Percentiles rank a stretch among this genome's conserved stretches.
Evolutionary conservation across 2,329 filamentous ascomycete species (phyloP).

Genomic region (Paraphaeosphaeria sporulosa): DNA sequence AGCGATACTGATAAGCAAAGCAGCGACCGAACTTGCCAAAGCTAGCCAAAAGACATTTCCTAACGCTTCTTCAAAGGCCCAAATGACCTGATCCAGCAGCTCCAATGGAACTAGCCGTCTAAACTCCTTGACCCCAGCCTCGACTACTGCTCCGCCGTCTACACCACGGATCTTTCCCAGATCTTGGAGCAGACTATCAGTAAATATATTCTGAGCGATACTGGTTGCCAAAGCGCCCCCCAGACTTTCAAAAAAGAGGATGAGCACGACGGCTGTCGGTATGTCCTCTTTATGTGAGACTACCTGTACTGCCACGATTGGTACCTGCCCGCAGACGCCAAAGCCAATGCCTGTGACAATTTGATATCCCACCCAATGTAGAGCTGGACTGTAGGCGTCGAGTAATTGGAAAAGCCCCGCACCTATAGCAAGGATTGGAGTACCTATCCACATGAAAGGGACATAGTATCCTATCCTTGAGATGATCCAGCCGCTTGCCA

Average conservation of each 20-base stretch:
- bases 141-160: background rate
- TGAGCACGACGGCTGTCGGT: conserved; percentile 52
- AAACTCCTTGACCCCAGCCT: background rate
- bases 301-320: conserved; percentile 54
- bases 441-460: conserved; percentile 48
- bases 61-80: background rate
- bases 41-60: background rate
- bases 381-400: conserved; percentile 28
- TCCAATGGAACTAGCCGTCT: background rate
- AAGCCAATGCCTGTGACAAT: conserved; percentile 48
- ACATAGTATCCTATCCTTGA: conserved; percentile 39
- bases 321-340: conserved; percentile 53
- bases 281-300: conserved; percentile 50
- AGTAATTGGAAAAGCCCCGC: conserved; percentile 48
- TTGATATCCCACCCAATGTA: conserved; percentile 51
- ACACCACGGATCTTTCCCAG: background rate
- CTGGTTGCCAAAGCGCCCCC: conserved; percentile 71
- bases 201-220: conserved; percentile 73
- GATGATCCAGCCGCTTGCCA: conserved; percentile 35
- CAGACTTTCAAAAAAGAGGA: conserved; percentile 69
- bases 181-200: conserved; percentile 60
- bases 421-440: conserved; percentile 46
- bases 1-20: background rate
- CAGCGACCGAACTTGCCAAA: background rate
- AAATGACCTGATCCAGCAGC: background rate